Base-by-base conservation (phyloP, 2,329 filamentous ascomycete species). In the Nothophoma quercina region DNA sequence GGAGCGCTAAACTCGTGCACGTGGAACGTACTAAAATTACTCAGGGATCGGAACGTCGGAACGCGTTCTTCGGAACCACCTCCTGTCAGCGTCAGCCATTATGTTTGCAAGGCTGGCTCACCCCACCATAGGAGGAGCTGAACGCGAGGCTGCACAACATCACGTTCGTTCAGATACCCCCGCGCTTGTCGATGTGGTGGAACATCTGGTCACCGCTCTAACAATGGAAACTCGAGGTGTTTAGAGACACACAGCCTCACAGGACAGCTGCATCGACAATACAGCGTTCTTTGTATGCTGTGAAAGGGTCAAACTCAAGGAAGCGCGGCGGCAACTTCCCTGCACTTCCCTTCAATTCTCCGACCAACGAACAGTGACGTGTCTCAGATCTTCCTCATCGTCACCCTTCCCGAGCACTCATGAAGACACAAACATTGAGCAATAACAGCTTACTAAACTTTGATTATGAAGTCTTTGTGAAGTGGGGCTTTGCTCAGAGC, bases 1-100 rank as follows among this genome's bases (percentile, higher is more conserved):
- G 50, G 43, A 38, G 53, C 63, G 57, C 64, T 68, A 66, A 66
- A n/a, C n/a, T n/a, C n/a, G n/a, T 42, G 60, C 64, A 63, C 38
- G 63, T 59, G 58, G 56, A 58, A 57, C 56, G 10, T 35, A 42
- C 60, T 60, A 64, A 58, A 53, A 43, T 53, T 47, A 33, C 29
- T n/a, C n/a, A n/a, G n/a, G n/a, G 13, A 30, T 53, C 50, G 49
- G 49, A 47, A 52, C 23, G 9, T 47, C 49, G 48, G 48, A 51
- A 51, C 41, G 28, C 16, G 4, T 18, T 8, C 13, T 15, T 52
- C 49, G 49, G 49, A 52, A 52, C 48, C 19, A 19, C 19, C 22
- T 13, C 16, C 13, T 29, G 36, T 16, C 36, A 35, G 36, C 38
- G 29, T 19, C 34, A 45, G 36, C 35, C 35, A 8, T 32, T 13